Base-by-base conservation (phyloP, 208 protist species). In the Trypanosoma platydactyli region DNA sequence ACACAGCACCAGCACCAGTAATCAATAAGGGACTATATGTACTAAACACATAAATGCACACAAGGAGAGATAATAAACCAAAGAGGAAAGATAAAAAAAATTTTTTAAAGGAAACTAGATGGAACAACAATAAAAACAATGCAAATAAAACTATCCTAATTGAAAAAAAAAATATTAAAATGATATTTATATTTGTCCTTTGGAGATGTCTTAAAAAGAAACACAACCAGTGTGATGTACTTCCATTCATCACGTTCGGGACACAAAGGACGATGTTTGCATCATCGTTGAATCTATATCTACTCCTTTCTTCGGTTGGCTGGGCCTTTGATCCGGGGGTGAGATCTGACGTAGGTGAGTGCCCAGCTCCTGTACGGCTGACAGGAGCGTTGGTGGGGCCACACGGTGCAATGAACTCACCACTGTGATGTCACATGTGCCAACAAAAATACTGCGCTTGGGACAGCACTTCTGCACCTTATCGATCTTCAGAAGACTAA, bases 401-500 rank as follows among this genome's bases (percentile, higher is more conserved):
- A 27, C 69, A 20, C 77, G 64, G 54, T 89, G 73, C 24, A 64
- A 54, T 13, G 79, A 83, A 55, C 83, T 78, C 64, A 90, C 83
- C 22, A 86, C 77, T 4, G 83, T 84, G 42, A 95, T 67, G 64
- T 95, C 81, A 61, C 84, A 91, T n/a, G 76, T 80, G 55, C 80
- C 84, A 1, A 81, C 76, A 59, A 91, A 64, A 0, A 95, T 70
- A 50, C 49, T 55, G 30, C 76, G 79, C 33, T 49, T 68, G 3
- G 71, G 71, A 40, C 73, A 62, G 22, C 49, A 50, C 25, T 68
- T 60, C 12, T 77, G 71, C 13, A 92, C 59, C 55, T 76, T 77
- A 24, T 88, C 66, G n/a, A 94, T 33, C 24, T 81, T 52, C 25
- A 89, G 9, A 45, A 62, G 16, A 1, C 40, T 11, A 68, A 80